Evolutionary conservation across 768 basidiomycete species (phyloP).

Genomic region (Podaxis rugospora): DNA sequence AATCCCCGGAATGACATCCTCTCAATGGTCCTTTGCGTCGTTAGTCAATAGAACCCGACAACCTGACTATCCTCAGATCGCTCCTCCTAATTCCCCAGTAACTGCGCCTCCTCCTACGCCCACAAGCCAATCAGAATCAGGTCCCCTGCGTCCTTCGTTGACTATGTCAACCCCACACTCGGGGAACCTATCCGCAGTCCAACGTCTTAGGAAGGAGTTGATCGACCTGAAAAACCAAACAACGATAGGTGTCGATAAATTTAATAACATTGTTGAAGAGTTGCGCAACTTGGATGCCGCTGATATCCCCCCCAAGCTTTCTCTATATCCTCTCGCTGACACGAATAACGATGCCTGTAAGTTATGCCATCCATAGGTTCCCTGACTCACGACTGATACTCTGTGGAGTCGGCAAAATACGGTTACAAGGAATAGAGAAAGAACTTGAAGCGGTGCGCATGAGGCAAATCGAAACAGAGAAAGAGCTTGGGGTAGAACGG

Average conservation of each 20-base stretch:
- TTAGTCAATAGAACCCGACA: not conserved
- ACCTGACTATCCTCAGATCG: not conserved
- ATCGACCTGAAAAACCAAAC: conserved; percentile 24
- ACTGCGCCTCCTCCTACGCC: not conserved
- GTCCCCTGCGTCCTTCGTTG: not conserved
- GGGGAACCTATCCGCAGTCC: conserved; percentile 7
- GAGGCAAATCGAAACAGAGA: conserved; percentile 12
- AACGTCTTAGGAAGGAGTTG: conserved; percentile 22
- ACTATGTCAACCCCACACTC: not conserved
- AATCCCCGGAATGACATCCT: not conserved
- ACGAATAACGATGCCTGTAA: not conserved
- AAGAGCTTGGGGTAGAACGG: conserved; percentile 33
- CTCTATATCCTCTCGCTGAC: not conserved
- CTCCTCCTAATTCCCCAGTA: not conserved
- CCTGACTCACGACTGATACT: not conserved
- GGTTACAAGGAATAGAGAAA: not conserved
- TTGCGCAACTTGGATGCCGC: conserved; percentile 18
- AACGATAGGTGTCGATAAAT: conserved; percentile 19
- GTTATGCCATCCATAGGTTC: not conserved
- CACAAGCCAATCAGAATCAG: not conserved
- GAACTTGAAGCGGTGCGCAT: not conserved
- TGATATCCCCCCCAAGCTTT: conserved; percentile 9
- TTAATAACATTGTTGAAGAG: conserved; percentile 21
- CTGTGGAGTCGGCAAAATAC: not conserved
- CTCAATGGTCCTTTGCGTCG: not conserved